Base-by-base conservation (phyloP, 768 basidiomycete species). In the Stropharia rugosoannulata region DNA sequence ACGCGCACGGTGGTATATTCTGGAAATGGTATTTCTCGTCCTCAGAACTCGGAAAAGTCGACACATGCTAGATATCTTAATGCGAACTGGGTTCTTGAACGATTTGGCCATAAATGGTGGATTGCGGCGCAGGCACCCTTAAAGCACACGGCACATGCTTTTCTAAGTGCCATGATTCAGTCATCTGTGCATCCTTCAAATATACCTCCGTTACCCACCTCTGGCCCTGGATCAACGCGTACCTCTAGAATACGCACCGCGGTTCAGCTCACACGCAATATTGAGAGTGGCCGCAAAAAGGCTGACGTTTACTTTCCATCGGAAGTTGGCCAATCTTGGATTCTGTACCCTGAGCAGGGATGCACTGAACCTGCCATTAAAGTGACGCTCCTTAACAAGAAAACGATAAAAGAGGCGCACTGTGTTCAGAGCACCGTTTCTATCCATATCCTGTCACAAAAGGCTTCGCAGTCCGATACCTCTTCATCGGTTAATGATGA, bases 91-190 rank as follows among this genome's bases (percentile, higher is more conserved):
- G 85, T 94, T n/a, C 75, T 80, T 43, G 93, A 95, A 65, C 71
- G 77, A 25, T 80, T 74, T 48, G 89, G 93, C 6, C 79, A 78
- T 32, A 89, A 85, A 63, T 86, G 83, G 83, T 93, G 91, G 89
- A 89, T 95, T 55, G 90, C 91, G 2, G 80, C 90, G 0, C 93
- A 95, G 66, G 93, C 93, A 0, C 91, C 93, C 0, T 71, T 93
- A 35, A 82, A 79, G 4, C 66, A 74, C 46, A 90, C 92, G 0
- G 76, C 81, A 0, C 88, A 94, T 64, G 73, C 89, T 4, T 93
- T 93, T 69, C 81, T 95, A 65, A 89, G 83, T 59, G 68, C 89
- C 45, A 75, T 93, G 58, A 67, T 82, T 36, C 81, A 83, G 56
- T 77, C 80, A 25, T 67, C 75, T 44, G 57, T 68, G 3, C 56